Conservation (phyloP, 768 basidiomycete species). For the Trametes cubensis region DNA sequence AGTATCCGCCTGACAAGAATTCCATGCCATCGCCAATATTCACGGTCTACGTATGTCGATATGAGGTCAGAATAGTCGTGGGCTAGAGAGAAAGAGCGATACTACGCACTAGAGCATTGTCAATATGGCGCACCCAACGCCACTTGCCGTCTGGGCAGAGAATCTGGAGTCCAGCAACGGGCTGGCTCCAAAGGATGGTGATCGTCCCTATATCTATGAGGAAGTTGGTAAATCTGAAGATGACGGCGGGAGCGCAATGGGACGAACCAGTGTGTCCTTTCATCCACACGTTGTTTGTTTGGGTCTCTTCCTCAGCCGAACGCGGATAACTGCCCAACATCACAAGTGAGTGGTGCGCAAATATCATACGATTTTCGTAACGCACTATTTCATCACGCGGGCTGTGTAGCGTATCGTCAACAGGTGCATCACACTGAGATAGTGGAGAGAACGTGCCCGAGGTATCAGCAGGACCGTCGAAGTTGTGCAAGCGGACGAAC, state of each 20-base stretch:
- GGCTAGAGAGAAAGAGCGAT: not conserved
- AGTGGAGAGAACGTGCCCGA: slow-evolving; percentile 33
- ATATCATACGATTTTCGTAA: not conserved
- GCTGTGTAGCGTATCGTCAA: slow-evolving; percentile 29
- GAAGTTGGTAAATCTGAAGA: not conserved
- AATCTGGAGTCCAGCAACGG: slow-evolving; percentile 61
- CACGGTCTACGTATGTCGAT: slow-evolving; percentile 29
- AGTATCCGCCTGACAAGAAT: slow-evolving; percentile 63
- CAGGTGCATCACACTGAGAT: not conserved
- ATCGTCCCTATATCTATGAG: slow-evolving; percentile 54
- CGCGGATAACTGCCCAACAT: slow-evolving; percentile 47
- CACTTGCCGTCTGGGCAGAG: slow-evolving; percentile 53
- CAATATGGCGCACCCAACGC: slow-evolving; percentile 61
- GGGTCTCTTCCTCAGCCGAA: slow-evolving; percentile 49
- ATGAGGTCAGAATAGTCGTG: not conserved
- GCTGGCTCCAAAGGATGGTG: slow-evolving; percentile 64
- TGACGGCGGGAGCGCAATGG: not conserved
- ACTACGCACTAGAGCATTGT: slow-evolving; percentile 53
- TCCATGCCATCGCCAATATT: slow-evolving; percentile 64
- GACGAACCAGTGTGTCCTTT: slow-evolving; percentile 59
- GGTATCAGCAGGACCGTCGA: slow-evolving; percentile 39
- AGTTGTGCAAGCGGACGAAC: slow-evolving; percentile 43
- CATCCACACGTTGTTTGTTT: slow-evolving; percentile 58
- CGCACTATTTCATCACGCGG: slow-evolving; percentile 54
- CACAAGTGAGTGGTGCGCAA: not conserved